Conservation (phyloP, 306 rosid species). For the Bauhinia variegata region DNA sequence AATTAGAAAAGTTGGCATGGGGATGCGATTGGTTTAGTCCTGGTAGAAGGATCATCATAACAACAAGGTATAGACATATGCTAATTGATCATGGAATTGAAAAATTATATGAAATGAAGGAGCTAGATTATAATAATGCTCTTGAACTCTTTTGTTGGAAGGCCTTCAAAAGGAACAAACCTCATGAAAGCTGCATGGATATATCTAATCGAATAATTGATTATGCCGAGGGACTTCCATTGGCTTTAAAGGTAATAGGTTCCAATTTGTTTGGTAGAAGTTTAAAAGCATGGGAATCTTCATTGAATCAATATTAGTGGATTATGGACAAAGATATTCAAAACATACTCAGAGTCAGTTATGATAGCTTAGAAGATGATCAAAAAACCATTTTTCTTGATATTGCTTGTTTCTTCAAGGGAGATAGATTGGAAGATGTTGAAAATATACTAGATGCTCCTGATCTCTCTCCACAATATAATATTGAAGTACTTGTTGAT, state of each 20-base stretch:
- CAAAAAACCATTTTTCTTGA: slow-evolving; percentile 16
- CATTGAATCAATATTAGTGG: slow-evolving; percentile 1
- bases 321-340: slow-evolving; percentile 8
- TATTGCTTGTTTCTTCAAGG: slow-evolving; percentile 35
- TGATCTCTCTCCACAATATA: neutral
- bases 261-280: slow-evolving; percentile 11
- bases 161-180: no score
- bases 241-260: slow-evolving; percentile 18
- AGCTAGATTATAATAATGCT: no score
- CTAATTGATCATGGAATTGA: neutral
- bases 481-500: neutral
- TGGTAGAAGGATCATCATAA: slow-evolving; percentile 22
- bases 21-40: slow-evolving; percentile 30
- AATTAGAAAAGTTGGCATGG: slow-evolving; percentile 21
- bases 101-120: no score
- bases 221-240: no score
- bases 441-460: slow-evolving; percentile 4
- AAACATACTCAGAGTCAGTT: slow-evolving; percentile 22
- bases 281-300: slow-evolving; percentile 13
- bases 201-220: no score
- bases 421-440: slow-evolving; percentile 13
- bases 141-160: no score
- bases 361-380: neutral
- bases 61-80: slow-evolving; percentile 32
- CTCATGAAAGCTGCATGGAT: no score